A percentile compares a stretch with the other conserved stretches of the same genome.
Conservation (phyloP, 1,139 yeast genomes). For the Zygoascus sp. region DNA sequence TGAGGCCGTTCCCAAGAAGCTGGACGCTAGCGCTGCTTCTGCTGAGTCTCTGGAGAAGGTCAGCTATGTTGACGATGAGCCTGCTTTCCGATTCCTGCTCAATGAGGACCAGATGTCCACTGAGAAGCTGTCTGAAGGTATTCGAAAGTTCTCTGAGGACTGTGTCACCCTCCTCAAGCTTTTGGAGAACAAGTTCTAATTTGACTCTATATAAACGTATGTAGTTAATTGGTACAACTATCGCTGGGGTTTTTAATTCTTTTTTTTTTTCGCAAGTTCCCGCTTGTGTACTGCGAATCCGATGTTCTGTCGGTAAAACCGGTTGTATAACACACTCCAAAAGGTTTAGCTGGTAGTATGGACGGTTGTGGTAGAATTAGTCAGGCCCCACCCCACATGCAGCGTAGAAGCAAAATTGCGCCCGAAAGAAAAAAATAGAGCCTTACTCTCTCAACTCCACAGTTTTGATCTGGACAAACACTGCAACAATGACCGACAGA, state of each 20-base stretch:
- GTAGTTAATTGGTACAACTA: neutral
- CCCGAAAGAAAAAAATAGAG: neutral
- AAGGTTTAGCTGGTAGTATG: too few relatives aligned
- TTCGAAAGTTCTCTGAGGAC: slow-evolving; percentile 94
- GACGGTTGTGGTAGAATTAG: neutral
- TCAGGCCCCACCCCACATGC: too few relatives aligned
- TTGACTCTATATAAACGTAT: neutral
- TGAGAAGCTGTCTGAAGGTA: slow-evolving; percentile 96
- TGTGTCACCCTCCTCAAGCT: slow-evolving; percentile 76
- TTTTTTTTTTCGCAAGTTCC: too few relatives aligned
- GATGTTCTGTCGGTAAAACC: neutral
- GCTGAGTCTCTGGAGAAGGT: slow-evolving; percentile 62
- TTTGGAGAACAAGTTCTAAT: slow-evolving; percentile 53
- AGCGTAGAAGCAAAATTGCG: too few relatives aligned
- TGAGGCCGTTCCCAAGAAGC: slow-evolving; percentile 73
- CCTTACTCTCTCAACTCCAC: too few relatives aligned
- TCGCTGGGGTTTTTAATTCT: too few relatives aligned
- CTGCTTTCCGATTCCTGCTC: slow-evolving; percentile 82
- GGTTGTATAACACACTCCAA: neutral
- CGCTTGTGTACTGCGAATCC: neutral
- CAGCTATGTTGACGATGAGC: slow-evolving; percentile 76
- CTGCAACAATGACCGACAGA: slow-evolving; percentile 12
- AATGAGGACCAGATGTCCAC: slow-evolving; percentile 99
- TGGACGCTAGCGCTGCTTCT: slow-evolving; percentile 61
- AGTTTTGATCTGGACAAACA: too few relatives aligned